Evolutionary conservation across 169 alveolate species (phyloP).

Genomic region (Eimeria falciformis): DNA sequence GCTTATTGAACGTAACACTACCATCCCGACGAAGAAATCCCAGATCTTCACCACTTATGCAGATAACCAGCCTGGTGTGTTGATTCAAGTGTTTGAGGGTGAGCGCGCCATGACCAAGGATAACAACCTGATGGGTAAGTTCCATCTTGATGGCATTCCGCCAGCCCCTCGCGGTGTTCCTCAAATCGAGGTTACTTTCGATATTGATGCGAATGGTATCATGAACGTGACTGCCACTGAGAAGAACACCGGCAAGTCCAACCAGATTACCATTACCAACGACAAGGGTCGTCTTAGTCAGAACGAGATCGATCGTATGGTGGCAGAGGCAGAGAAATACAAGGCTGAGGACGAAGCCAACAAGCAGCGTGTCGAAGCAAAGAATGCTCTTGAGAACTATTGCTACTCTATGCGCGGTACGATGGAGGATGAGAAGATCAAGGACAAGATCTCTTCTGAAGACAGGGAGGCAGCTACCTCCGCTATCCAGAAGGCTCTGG

Average conservation of each 20-base stretch:
- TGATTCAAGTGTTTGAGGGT: conserved; percentile 96
- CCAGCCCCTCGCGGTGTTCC: conserved; percentile 99
- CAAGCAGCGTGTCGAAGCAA: conserved; percentile 93
- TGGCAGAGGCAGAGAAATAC: conserved; percentile 97
- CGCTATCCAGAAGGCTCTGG: conserved; percentile 92
- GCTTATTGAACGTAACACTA: conserved; percentile 97
- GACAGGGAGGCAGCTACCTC: conserved; percentile 92
- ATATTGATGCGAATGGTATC: conserved; percentile 98
- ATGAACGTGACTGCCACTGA: conserved; percentile 97
- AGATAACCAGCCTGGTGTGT: conserved; percentile 98
- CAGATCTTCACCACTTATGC: conserved; percentile 98
- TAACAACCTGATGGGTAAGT: conserved; percentile 96
- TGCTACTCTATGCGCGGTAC: conserved; percentile 95
- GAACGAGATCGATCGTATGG: conserved; percentile 96
- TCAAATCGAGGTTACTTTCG: conserved; percentile 98
- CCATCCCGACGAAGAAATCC: conserved; percentile 99
- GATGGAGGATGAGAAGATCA: conserved; percentile 93
- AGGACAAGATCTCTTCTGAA: conserved; percentile 93
- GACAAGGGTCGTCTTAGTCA: conserved; percentile 97
- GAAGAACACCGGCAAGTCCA: conserved; percentile 95
- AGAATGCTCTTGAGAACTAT: conserved; percentile 95
- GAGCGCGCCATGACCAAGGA: conserved; percentile 95
- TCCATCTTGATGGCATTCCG: conserved; percentile 97
- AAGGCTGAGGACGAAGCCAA: conserved; percentile 95
- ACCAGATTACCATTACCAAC: conserved; percentile 97